Evolutionary conservation across 768 basidiomycete species (phyloP).

Genomic region (Mycena maculata): DNA sequence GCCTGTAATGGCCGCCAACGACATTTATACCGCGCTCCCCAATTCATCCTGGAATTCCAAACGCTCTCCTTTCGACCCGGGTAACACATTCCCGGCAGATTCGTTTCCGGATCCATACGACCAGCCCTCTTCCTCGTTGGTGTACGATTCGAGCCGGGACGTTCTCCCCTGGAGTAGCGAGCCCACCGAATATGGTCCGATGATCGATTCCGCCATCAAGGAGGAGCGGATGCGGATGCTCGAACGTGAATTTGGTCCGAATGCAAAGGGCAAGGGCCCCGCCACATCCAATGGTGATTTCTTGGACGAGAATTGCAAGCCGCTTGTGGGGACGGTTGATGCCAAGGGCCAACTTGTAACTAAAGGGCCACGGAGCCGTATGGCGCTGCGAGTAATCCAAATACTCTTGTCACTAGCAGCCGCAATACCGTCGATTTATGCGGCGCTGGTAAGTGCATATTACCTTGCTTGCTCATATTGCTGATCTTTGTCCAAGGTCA

Average conservation of each 20-base stretch:
- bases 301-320: conserved; percentile 60
- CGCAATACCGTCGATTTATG: conserved; percentile 69
- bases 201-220: conserved; percentile 64
- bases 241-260: conserved; percentile 72
- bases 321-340: conserved; percentile 69
- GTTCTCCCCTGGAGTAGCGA: conserved; percentile 67
- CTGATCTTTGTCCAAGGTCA: conserved; percentile 52
- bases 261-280: conserved; percentile 45
- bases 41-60: conserved; percentile 33
- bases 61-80: conserved; percentile 51
- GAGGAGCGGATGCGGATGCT: conserved; percentile 80
- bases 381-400: conserved; percentile 59
- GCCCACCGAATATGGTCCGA: conserved; percentile 54
- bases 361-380: conserved; percentile 70
- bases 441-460: conserved; percentile 62
- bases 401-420: conserved; percentile 63
- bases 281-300: conserved; percentile 41
- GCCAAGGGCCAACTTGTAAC: conserved; percentile 69
- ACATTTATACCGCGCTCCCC: conserved; percentile 38
- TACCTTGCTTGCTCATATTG: conserved; percentile 2
- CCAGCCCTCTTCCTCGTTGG: conserved; percentile 48
- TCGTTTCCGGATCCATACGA: conserved; percentile 44
- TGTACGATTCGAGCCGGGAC: conserved; percentile 55
- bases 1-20: conserved; percentile 45
- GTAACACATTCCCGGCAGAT: conserved; percentile 35